A percentile compares a stretch with the other conserved stretches of the same genome.
Conservation (phyloP, 768 basidiomycete genomes). For the Tylopilus intermedius region DNA sequence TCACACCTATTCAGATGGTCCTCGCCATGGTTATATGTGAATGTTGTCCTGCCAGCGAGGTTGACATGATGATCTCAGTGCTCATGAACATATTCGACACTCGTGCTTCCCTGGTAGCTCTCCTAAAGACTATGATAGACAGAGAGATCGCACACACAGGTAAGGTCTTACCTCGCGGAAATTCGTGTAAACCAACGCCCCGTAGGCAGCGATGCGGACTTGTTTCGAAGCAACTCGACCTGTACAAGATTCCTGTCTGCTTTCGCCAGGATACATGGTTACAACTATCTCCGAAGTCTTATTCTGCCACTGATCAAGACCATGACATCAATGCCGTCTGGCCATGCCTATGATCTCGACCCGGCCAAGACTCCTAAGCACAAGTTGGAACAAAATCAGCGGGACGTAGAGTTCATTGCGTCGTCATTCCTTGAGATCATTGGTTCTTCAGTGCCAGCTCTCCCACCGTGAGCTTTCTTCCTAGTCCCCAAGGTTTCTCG, state of each 20-base stretch:
- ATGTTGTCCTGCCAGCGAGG: constrained; percentile 71
- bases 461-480: constrained; percentile 62
- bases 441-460: constrained; percentile 57
- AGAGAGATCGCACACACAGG: constrained; percentile 77
- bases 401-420: constrained; percentile 69
- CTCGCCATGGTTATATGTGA: constrained; percentile 85
- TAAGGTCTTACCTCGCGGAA: constrained; percentile 28
- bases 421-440: constrained; percentile 73
- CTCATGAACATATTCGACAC: constrained; percentile 85
- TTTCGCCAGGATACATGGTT: constrained; percentile 87
- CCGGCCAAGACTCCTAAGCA: constrained; percentile 55
- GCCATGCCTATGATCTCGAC: constrained; percentile 75
- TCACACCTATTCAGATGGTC: constrained; percentile 47
- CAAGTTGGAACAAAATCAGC: constrained; percentile 61
- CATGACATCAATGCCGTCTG: constrained; percentile 67
- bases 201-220: constrained; percentile 70
- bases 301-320: constrained; percentile 72
- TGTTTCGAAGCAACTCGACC: constrained; percentile 86
- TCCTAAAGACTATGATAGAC: constrained; percentile 83
- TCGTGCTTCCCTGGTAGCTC: constrained; percentile 58
- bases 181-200: constrained; percentile 1
- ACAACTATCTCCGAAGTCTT: constrained; percentile 80
- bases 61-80: constrained; percentile 80
- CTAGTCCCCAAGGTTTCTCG: not conserved
- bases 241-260: constrained; percentile 83